phyloP scores from a whole-genome alignment of 768 basidiomycete genomes.

The Russula sp. region DNA sequence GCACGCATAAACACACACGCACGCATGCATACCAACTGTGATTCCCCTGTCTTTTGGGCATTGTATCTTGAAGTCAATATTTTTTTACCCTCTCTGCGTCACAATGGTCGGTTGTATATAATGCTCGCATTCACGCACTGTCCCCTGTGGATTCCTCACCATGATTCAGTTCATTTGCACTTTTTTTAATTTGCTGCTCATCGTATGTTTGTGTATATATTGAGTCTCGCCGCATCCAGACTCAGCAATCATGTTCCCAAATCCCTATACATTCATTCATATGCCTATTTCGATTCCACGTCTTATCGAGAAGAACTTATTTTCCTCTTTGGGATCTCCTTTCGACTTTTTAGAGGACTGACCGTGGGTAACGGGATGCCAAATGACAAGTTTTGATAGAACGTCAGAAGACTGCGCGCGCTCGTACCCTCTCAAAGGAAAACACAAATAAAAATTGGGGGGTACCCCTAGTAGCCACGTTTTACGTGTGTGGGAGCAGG shows the following conservation, averaged over 20 bases:
- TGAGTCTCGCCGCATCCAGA: not conserved
- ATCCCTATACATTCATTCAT: constrained; percentile 8
- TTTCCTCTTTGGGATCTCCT: not conserved
- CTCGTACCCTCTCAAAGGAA: not conserved
- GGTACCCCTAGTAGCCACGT: not conserved
- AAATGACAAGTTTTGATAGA: not conserved
- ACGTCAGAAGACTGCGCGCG: not conserved
- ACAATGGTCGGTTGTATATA: constrained; percentile 25
- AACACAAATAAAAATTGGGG: not conserved
- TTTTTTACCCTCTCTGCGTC: not conserved
- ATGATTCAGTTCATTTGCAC: not conserved
- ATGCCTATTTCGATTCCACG: constrained; percentile 4
- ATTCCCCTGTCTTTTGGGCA: constrained; percentile 15
- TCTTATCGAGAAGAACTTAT: constrained; percentile 1
- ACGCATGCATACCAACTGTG: not conserved
- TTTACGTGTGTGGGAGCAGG: constrained; percentile 19
- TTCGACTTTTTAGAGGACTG: not conserved
- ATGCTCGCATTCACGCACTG: constrained; percentile 8
- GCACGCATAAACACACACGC: not conserved
- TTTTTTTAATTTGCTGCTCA: constrained; percentile 6
- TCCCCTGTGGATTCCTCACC: constrained; percentile 4
- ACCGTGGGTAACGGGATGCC: not conserved
- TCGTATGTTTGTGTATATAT: constrained; percentile 24
- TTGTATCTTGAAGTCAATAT: constrained; percentile 15
- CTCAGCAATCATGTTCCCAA: constrained; percentile 12